phyloP scores from a whole-genome alignment of 768 basidiomycete species.

The Termitomyces sp. region DNA sequence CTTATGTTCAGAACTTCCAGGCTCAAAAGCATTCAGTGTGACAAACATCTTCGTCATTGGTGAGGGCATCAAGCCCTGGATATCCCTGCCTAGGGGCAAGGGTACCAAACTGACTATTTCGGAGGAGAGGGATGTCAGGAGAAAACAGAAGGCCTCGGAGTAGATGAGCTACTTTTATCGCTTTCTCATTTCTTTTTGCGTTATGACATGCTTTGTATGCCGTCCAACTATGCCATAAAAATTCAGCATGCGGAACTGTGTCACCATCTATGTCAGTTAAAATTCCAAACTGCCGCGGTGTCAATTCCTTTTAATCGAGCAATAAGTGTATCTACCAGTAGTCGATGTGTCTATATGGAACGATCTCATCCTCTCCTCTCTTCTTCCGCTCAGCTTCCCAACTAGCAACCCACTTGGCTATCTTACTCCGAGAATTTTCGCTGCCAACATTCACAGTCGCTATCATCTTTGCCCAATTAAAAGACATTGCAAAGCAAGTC shows the following conservation, averaged over 20 bases:
- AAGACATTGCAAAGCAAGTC: conserved; percentile 90
- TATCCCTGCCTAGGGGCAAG: conserved; percentile 97
- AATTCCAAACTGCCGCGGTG: no score
- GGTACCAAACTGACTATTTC: conserved; percentile 97
- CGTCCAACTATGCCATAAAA: conserved; percentile 28
- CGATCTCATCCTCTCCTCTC: conserved; percentile 35
- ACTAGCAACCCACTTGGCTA: conserved; percentile 84
- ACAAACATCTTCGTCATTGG: conserved; percentile 99
- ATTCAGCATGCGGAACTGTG: conserved; percentile 10
- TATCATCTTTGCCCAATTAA: conserved; percentile 86
- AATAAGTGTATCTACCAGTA: conserved; percentile 38
- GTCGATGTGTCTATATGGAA: conserved; percentile 43
- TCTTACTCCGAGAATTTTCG: conserved; percentile 72
- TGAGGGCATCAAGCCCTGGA: conserved; percentile 92
- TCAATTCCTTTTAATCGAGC: not conserved
- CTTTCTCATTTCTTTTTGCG: conserved; percentile 24
- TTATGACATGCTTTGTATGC: conserved; percentile 44
- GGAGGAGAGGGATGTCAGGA: conserved; percentile 91
- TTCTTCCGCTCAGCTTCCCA: conserved; percentile 85
- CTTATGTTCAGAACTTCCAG: not conserved
- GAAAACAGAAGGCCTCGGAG: conserved; percentile 74
- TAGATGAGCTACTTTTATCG: conserved; percentile 38
- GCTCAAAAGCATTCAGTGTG: conserved; percentile 49
- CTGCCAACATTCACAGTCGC: conserved; percentile 91
- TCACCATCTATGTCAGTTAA: not conserved